Conservation (phyloP, 768 basidiomycete species). For the Dendrothele bispora region DNA sequence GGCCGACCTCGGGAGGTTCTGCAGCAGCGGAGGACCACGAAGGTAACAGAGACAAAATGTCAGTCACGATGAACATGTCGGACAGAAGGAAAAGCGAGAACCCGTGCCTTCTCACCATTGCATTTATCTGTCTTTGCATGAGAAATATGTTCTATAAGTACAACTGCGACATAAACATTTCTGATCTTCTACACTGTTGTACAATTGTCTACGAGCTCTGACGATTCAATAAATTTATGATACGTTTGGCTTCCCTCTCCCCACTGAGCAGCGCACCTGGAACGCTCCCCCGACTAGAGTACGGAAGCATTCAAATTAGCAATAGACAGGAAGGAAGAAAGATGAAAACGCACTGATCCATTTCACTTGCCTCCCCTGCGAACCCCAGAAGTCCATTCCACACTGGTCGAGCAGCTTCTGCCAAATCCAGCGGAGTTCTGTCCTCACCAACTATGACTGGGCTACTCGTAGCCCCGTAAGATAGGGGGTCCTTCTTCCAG, state of each 20-base stretch:
- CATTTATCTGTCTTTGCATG: too few relatives aligned
- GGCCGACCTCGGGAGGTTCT: neutral
- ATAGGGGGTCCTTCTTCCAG: slow-evolving; percentile 6
- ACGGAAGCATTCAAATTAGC: neutral
- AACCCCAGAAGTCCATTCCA: slow-evolving; percentile 7
- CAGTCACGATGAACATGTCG: neutral
- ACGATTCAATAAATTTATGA: too few relatives aligned
- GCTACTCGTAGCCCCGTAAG: slow-evolving; percentile 6
- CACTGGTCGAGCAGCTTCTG: slow-evolving; percentile 1
- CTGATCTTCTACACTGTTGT: too few relatives aligned
- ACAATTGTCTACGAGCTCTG: too few relatives aligned
- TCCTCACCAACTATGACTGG: neutral
- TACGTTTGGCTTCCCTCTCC: slow-evolving; percentile 3
- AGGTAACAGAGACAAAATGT: neutral
- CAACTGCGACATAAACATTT: too few relatives aligned
- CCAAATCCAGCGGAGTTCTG: slow-evolving; percentile 8
- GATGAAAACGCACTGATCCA: slow-evolving; percentile 4
- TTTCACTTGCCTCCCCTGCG: slow-evolving; percentile 7
- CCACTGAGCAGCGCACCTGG: slow-evolving; percentile 9
- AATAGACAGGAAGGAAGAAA: neutral
- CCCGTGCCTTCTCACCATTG: too few relatives aligned
- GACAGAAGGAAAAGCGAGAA: neutral
- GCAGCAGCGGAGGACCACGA: neutral
- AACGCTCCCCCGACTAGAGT: slow-evolving; percentile 6
- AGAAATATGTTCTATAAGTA: too few relatives aligned